These are phyloP conservation scores for Cladophialophora carrionii DNA, from an alignment of 2,329 filamentous ascomycete genomes.

Conservation along the genomic window DNA sequence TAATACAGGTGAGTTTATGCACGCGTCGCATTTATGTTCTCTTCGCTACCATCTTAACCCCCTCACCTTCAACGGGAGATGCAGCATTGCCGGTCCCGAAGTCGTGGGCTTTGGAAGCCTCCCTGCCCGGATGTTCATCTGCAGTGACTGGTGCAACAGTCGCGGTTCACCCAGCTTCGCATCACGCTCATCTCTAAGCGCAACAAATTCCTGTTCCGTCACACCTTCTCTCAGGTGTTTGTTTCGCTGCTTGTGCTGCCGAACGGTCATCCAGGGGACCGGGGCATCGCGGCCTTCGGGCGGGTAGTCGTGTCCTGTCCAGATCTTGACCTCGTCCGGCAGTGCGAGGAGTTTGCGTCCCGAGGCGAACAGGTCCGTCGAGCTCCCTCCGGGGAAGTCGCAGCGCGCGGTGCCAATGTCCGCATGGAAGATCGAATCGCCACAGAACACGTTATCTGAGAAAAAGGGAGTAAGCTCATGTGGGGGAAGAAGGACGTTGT, in stretches of 20 bases:
- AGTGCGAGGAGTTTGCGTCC: constrained; percentile 50
- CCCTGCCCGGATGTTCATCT: constrained; percentile 48
- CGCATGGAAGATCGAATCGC: constrained; percentile 58
- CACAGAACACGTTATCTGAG: constrained; percentile 54
- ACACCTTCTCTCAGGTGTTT: constrained; percentile 42
- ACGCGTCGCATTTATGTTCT: neutral
- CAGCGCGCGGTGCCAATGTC: constrained; percentile 59
- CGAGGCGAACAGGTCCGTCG: constrained; percentile 52
- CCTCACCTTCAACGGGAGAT: constrained; percentile 41
- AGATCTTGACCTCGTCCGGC: constrained; percentile 53
- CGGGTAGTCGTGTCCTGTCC: constrained; percentile 60
- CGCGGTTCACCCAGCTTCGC: constrained; percentile 41
- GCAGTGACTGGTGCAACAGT: constrained; percentile 46
- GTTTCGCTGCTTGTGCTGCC: constrained; percentile 43
- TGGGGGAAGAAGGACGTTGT: constrained; percentile 54
- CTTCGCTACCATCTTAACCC: constrained; percentile 3
- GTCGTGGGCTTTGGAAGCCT: constrained; percentile 40
- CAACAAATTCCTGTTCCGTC: constrained; percentile 43
- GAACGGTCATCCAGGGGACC: constrained; percentile 44
- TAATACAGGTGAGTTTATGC: neutral
- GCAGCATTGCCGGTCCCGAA: constrained; percentile 40
- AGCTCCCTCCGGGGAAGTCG: constrained; percentile 60
- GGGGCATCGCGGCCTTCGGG: constrained; percentile 41
- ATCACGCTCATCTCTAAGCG: constrained; percentile 43
- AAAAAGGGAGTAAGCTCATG: too few relatives aligned